Percentiles rank a stretch among this genome's conserved stretches.
phyloP scores from a whole-genome alignment of 176 grass and related monocot genomes.

The Phyllostachys edulis region DNA sequence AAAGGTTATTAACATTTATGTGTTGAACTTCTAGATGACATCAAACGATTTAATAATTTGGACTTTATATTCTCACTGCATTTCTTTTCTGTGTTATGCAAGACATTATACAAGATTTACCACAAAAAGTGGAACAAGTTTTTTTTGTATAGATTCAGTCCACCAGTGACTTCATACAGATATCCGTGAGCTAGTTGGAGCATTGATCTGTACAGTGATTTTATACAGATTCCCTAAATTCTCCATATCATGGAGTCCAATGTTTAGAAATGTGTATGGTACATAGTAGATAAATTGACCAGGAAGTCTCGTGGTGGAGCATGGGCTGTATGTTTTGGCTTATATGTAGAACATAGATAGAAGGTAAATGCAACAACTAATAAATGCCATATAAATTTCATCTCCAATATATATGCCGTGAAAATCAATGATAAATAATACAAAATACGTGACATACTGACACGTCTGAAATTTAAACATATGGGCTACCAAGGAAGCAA shows the following conservation, averaged over 20 bases:
- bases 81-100: neutral
- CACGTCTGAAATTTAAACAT: neutral
- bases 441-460: neutral
- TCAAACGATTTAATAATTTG: neutral
- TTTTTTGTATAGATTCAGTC: neutral
- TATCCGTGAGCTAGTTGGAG: neutral
- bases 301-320: neutral
- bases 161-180: neutral
- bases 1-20: constrained; percentile 6
- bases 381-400: constrained; percentile 2
- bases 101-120: neutral
- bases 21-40: neutral
- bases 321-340: neutral
- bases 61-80: neutral
- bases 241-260: neutral
- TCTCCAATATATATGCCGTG: neutral
- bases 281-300: neutral
- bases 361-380: neutral
- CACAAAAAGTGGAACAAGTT: neutral
- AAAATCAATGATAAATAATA: neutral
- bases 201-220: constrained; percentile 7
- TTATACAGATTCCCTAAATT: neutral
- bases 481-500: neutral
- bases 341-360: neutral
- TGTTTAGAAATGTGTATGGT: constrained; percentile 8